phyloP scores from a whole-genome alignment of 306 rosid species.

The Prosopis cineraria region DNA sequence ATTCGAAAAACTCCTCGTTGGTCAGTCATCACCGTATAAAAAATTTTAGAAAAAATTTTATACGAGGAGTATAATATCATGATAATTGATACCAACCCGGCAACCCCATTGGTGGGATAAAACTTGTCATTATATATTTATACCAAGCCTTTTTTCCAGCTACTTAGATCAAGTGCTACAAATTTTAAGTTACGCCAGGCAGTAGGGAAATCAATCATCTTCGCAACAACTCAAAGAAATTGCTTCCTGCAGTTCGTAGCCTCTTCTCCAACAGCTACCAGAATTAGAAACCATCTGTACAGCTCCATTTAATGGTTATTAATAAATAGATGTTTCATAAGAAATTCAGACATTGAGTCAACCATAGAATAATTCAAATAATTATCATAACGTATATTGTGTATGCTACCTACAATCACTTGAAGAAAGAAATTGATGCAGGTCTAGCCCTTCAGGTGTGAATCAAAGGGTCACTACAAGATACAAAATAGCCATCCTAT shows the following conservation, averaged over 20 bases:
- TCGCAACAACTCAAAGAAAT: not conserved
- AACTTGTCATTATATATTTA: not conserved
- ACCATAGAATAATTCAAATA: not conserved
- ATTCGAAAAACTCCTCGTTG: too few relatives aligned
- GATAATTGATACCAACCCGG: too few relatives aligned
- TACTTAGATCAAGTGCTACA: not conserved
- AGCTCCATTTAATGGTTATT: too few relatives aligned
- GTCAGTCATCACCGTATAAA: too few relatives aligned
- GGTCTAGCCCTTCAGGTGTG: not conserved
- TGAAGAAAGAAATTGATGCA: not conserved
- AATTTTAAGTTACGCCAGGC: not conserved
- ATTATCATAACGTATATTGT: not conserved
- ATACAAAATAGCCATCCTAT: slow-evolving; percentile 23
- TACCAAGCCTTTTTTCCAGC: not conserved
- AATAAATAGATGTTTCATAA: not conserved
- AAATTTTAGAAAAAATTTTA: too few relatives aligned
- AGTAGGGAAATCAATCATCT: not conserved
- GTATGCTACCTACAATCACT: not conserved
- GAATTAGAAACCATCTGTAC: not conserved
- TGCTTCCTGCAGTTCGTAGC: not conserved
- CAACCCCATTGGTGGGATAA: too few relatives aligned
- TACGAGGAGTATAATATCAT: not conserved
- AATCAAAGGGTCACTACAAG: slow-evolving; percentile 10
- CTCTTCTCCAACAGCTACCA: not conserved
- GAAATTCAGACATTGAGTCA: not conserved